A percentile compares a stretch with the other conserved stretches of the same genome.
phyloP scores from a whole-genome alignment of 2,329 filamentous ascomycete genomes.

The Aspergillus carbonarius region DNA sequence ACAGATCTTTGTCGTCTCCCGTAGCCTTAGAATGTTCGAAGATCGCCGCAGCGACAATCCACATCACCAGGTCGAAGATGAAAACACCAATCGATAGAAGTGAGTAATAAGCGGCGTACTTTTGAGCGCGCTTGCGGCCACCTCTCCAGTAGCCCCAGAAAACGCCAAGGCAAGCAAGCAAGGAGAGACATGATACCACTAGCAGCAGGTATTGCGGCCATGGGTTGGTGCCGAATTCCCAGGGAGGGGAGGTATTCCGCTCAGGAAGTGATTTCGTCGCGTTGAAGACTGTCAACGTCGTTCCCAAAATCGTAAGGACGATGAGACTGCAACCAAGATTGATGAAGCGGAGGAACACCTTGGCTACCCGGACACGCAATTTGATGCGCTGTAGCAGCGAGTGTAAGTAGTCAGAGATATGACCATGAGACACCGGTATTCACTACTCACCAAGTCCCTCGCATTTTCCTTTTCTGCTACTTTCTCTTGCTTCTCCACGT shows the following conservation, averaged over 20 bases:
- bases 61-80: slow-evolving; percentile 88
- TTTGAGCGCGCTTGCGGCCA: slow-evolving; percentile 84
- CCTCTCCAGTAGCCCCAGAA: slow-evolving; percentile 85
- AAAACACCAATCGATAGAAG: slow-evolving; percentile 92
- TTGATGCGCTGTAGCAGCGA: slow-evolving; percentile 73
- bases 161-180: slow-evolving; percentile 74
- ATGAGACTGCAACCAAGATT: slow-evolving; percentile 98
- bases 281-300: slow-evolving; percentile 91
- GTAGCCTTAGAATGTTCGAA: slow-evolving; percentile 76
- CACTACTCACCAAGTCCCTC: slow-evolving; percentile 78
- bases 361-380: slow-evolving; percentile 84
- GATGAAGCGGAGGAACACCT: slow-evolving; percentile 90
- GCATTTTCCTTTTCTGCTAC: slow-evolving; percentile 82
- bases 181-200: slow-evolving; percentile 73
- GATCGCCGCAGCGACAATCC: slow-evolving; percentile 80
- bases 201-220: slow-evolving; percentile 92
- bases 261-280: slow-evolving; percentile 72
- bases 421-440: background rate
- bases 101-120: slow-evolving; percentile 92
- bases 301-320: slow-evolving; percentile 82
- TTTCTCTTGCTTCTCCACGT: slow-evolving; percentile 80
- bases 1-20: slow-evolving; percentile 80
- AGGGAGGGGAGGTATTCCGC: slow-evolving; percentile 79
- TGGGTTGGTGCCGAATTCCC: slow-evolving; percentile 73
- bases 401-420: slow-evolving; percentile 38